Evolutionary conservation across 2,329 filamentous ascomycete genomes (phyloP).

Genomic region (Neoarthrinium moseri): DNA sequence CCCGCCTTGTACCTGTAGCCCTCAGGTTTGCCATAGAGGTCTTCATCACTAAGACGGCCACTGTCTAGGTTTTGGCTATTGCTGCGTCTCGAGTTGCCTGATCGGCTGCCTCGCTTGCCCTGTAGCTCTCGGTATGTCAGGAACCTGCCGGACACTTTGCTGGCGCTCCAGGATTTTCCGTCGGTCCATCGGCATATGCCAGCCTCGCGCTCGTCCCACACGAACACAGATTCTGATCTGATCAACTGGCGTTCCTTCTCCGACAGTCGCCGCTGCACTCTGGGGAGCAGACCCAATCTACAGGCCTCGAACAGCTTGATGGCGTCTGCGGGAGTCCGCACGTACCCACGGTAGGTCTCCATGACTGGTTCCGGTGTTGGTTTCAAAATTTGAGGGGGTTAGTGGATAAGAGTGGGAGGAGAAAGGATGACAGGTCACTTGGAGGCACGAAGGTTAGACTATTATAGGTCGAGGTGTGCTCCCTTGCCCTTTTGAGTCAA

Average conservation of each 20-base stretch:
- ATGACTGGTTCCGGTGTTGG: slow-evolving; percentile 48
- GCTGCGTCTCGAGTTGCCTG: slow-evolving; percentile 56
- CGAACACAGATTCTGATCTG: slow-evolving; percentile 93
- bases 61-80: slow-evolving; percentile 81
- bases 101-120: slow-evolving; percentile 85
- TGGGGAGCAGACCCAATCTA: slow-evolving; percentile 80
- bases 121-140: slow-evolving; percentile 98
- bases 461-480: slow-evolving; percentile 9
- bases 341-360: slow-evolving; percentile 96
- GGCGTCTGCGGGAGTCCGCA: slow-evolving; percentile 93
- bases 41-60: slow-evolving; percentile 77
- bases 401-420: slow-evolving; percentile 4
- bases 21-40: slow-evolving; percentile 81
- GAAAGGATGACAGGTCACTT: slow-evolving; percentile 2
- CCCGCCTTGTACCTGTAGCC: slow-evolving; percentile 95
- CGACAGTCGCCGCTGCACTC: slow-evolving; percentile 88
- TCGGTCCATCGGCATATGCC: slow-evolving; percentile 99
- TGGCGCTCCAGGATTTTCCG: slow-evolving; percentile 98
- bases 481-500: slow-evolving; percentile 10
- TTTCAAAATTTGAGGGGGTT: slow-evolving; percentile 12
- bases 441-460: slow-evolving; percentile 7
- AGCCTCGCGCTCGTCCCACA: slow-evolving; percentile 99
- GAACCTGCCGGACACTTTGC: slow-evolving; percentile 95
- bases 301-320: slow-evolving; percentile 99
- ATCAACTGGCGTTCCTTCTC: slow-evolving; percentile 98